phyloP scores from a whole-genome alignment of 2,329 filamentous ascomycete species.

The Microdochium nivale region DNA sequence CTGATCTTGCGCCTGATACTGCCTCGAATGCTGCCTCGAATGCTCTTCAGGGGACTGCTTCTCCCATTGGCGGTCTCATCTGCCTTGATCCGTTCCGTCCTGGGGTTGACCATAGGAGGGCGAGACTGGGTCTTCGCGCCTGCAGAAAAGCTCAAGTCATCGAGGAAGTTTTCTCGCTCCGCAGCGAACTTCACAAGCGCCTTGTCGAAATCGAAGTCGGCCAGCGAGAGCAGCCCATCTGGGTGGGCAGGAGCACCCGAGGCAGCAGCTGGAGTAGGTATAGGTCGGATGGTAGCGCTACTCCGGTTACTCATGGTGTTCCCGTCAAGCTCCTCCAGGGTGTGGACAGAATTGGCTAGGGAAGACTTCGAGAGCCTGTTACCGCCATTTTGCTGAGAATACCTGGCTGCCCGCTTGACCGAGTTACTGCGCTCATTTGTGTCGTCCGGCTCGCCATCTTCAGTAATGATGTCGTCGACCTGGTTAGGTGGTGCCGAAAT shows the following conservation, averaged over 20 bases:
- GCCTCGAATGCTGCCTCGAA: slow-evolving; percentile 62
- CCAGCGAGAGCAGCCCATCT: slow-evolving; percentile 26
- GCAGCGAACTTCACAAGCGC: slow-evolving; percentile 89
- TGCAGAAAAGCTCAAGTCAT: slow-evolving; percentile 83
- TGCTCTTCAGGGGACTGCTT: slow-evolving; percentile 45
- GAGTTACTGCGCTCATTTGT: slow-evolving; percentile 14
- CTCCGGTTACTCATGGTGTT: slow-evolving; percentile 56
- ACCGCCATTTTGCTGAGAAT: slow-evolving; percentile 53
- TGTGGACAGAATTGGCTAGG: slow-evolving; percentile 43
- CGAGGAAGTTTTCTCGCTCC: slow-evolving; percentile 89
- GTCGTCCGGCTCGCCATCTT: slow-evolving; percentile 51
- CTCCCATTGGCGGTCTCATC: slow-evolving; percentile 53
- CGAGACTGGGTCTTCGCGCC: slow-evolving; percentile 66
- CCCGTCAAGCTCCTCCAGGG: slow-evolving; percentile 49
- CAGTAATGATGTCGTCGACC: slow-evolving; percentile 51
- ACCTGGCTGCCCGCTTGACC: slow-evolving; percentile 35
- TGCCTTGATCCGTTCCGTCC: slow-evolving; percentile 71
- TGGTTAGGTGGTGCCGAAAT: slow-evolving; percentile 25
- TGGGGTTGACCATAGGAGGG: slow-evolving; percentile 66
- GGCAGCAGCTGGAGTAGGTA: slow-evolving; percentile 14
- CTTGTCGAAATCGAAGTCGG: slow-evolving; percentile 86
- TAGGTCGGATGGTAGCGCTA: slow-evolving; percentile 53
- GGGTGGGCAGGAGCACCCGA: slow-evolving; percentile 17
- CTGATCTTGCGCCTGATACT: slow-evolving; percentile 90
- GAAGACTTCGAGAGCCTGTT: slow-evolving; percentile 46